Evolutionary conservation across 305 asterid species (phyloP), one percentile per base, ranked within the genome.

Genomic region (Vinca major): DNA sequence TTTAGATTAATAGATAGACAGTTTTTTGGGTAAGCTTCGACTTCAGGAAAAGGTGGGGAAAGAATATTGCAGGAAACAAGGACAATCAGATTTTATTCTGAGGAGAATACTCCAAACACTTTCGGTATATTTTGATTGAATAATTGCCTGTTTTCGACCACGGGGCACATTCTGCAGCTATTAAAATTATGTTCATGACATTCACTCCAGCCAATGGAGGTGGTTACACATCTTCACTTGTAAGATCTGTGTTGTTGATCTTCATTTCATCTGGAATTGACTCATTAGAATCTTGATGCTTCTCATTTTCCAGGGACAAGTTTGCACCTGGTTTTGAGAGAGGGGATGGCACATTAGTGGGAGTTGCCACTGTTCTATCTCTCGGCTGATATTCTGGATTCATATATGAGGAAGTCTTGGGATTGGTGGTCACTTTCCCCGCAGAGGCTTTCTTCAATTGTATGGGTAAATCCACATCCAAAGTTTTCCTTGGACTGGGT

Each of bases 171-270:
- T 90, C 98, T 43, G 87, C 80, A 77, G 97, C 85, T 74, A 89
- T 91, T 79, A 93, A 66, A 71, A 93, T 83, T 50, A 93, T 48
- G 76, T 93, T 93, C 99, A 93, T 93, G 36, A 86, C 96, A 67
- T 93, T 86, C 66, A 79, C 67, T 66, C 97, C 99, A 8, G 97
- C 99, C 67, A 90, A 75, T n/a, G 97, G 97, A 82, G 99, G 95
- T 49, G 88, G 83, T 77, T 86, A 83, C 67, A 40, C 77, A 63
- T 85, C 83, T 83, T 79, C 86, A n/a, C 61, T 26, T 26, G 33
- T 26, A 36, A 82, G 84, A 64, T 73, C 86, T 79, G 78, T 76
- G 67, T 74, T 72, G 52, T 74, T 66, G 66, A 54, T 69, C 75
- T 69, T 76, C 56, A 49, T 75, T 67, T 75, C 55, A 63, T 74